phyloP scores from a whole-genome alignment of 805 yeast species.

The Spathaspora hagerdaliae region DNA sequence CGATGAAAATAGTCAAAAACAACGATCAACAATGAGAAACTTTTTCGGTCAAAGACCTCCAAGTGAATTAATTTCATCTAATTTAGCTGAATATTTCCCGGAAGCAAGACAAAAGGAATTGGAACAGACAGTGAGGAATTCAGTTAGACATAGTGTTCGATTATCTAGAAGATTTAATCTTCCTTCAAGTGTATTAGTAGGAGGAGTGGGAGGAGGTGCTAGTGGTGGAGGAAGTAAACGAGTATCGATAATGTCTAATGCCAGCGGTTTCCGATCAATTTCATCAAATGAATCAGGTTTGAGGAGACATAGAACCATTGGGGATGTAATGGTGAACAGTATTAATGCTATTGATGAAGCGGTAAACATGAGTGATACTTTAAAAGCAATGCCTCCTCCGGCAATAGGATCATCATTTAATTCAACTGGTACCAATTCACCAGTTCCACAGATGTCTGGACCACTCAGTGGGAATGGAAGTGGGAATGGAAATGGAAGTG shows the following conservation, averaged over 20 bases:
- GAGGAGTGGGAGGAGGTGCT: conserved; percentile 8
- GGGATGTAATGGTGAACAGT: conserved; percentile 57
- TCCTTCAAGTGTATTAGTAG: conserved; percentile 11
- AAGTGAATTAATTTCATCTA: conserved; percentile 83
- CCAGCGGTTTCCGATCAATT: conserved; percentile 9
- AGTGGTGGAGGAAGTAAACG: conserved; percentile 6
- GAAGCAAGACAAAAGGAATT: conserved; percentile 67
- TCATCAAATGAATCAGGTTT: conserved; percentile 14
- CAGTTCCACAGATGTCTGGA: no score
- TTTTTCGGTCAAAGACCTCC: conserved; percentile 92
- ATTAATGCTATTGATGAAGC: conserved; percentile 53
- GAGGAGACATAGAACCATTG: conserved; percentile 41
- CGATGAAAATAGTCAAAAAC: background rate
- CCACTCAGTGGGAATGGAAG: no score
- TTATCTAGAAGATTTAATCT: conserved; percentile 40
- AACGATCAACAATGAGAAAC: conserved; percentile 30
- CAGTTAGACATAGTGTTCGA: conserved; percentile 74
- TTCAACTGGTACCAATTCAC: no score
- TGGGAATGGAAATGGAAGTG: conserved; percentile 9
- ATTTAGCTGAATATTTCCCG: conserved; percentile 89
- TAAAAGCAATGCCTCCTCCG: conserved; percentile 9
- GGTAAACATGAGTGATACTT: conserved; percentile 21
- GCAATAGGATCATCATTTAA: background rate
- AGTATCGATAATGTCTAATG: conserved; percentile 10
- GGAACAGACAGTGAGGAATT: conserved; percentile 76